Evolutionary conservation across 257 asterid species (phyloP).

Genomic region (Oldenlandia corymbosa): DNA sequence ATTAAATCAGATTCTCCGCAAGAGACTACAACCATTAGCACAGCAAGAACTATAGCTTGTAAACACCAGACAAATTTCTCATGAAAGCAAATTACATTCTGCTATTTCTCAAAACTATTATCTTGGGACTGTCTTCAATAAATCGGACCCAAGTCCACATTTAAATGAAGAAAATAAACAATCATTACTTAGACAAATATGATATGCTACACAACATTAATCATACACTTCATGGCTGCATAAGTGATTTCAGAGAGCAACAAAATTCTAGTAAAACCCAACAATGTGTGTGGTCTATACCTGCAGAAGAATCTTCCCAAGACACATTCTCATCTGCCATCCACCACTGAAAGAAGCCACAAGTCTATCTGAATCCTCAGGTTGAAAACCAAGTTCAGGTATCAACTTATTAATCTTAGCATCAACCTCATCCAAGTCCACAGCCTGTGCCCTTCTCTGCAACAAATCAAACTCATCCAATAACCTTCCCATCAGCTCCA

Average conservation of each 20-base stretch:
- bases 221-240: neutral
- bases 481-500: constrained; percentile 93
- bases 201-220: neutral
- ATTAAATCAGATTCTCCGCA: neutral
- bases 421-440: constrained; percentile 85
- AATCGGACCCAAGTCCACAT: no score
- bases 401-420: constrained; percentile 77
- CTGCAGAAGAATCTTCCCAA: constrained; percentile 95
- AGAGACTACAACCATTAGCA: neutral
- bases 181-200: neutral
- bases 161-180: no score
- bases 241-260: neutral
- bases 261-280: neutral
- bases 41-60: neutral
- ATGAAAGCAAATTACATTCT: neutral
- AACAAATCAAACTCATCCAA: constrained; percentile 97
- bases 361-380: constrained; percentile 86
- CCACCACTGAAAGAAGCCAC: constrained; percentile 98
- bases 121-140: no score
- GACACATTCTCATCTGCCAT: constrained; percentile 99
- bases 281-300: constrained; percentile 32
- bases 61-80: neutral
- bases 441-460: constrained; percentile 97
- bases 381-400: constrained; percentile 90
- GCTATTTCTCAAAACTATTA: no score